Percentiles rank a stretch among this genome's conserved stretches.
These are phyloP conservation scores for Physcomitrellopsis africana DNA, from an alignment of 225 moss, liverwort and hornwort genomes.

Conservation along the genomic window DNA sequence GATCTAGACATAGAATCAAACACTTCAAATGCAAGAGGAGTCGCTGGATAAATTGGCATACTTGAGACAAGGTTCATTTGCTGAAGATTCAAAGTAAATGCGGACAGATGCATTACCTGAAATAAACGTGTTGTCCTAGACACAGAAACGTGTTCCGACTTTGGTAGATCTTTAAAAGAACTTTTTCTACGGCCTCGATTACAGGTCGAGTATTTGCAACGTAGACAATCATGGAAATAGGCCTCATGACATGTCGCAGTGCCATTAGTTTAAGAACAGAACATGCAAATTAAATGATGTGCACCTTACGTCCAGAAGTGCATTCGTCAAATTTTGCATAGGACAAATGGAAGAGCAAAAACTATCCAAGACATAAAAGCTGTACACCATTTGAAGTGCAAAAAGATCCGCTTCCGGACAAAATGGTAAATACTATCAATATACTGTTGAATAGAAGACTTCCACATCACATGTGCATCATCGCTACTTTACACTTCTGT, in stretches of 20 bases:
- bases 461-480: no score
- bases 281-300: not conserved
- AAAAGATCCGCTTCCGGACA: not conserved
- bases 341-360: not conserved
- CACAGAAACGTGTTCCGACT: constrained; percentile 46
- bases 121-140: constrained; percentile 51
- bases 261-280: not conserved
- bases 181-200: constrained; percentile 51
- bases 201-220: constrained; percentile 48
- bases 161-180: constrained; percentile 50
- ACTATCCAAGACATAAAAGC: not conserved
- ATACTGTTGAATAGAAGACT: no score
- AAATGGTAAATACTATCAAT: not conserved
- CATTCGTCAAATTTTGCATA: not conserved
- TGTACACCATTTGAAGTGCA: not conserved
- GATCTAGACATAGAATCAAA: not conserved
- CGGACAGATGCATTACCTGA: constrained; percentile 43
- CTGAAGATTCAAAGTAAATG: not conserved
- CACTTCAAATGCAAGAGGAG: not conserved
- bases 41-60: not conserved
- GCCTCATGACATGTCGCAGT: not conserved
- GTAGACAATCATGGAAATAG: constrained; percentile 23
- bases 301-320: not conserved
- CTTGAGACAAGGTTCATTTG: not conserved
- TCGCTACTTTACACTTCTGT: not conserved